Percentiles rank a stretch among this genome's conserved stretches.
These are phyloP conservation scores for Drosera capensis DNA, from an alignment of 148 eudicot species.

Conservation along the genomic window DNA sequence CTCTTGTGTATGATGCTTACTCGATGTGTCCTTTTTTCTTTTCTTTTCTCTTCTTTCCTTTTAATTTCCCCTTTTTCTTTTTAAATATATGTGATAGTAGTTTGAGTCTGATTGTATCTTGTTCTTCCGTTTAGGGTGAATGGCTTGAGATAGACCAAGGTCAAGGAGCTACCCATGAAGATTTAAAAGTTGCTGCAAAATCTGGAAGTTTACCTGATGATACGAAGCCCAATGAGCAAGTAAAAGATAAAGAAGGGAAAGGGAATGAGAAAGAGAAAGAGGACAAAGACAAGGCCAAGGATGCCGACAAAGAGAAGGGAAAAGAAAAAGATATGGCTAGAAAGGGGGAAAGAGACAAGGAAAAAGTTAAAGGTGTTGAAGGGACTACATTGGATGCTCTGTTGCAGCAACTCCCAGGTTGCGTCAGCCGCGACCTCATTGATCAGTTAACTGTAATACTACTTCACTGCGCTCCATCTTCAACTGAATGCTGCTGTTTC, in stretches of 20 bases:
- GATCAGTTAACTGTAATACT: conserved; percentile 74
- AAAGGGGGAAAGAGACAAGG: conserved; percentile 71
- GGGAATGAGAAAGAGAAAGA: conserved; percentile 68
- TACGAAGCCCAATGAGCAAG: conserved; percentile 27
- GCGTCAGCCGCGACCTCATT: conserved; percentile 95
- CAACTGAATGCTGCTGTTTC: not conserved
- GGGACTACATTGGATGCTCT: conserved; percentile 76
- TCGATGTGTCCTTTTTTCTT: too few relatives aligned
- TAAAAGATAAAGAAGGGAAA: conserved; percentile 42
- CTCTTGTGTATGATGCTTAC: too few relatives aligned
- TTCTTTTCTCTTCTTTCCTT: too few relatives aligned
- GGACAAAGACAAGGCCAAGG: conserved; percentile 52
- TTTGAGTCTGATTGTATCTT: not conserved
- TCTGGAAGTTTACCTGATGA: conserved; percentile 43
- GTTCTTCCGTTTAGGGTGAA: conserved; percentile 34
- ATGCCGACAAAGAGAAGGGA: conserved; percentile 62
- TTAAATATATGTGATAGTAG: not conserved
- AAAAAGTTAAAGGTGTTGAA: conserved; percentile 67
- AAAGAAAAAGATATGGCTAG: conserved; percentile 66
- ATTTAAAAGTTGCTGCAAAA: conserved; percentile 33
- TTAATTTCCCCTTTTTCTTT: not conserved
- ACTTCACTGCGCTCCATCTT: not conserved
- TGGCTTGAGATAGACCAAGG: conserved; percentile 50
- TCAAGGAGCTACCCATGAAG: conserved; percentile 39
- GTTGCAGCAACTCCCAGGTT: conserved; percentile 85